These are phyloP conservation scores for Camelina laxa DNA, from an alignment of 345 rosid genomes.

Conservation along the genomic window DNA sequence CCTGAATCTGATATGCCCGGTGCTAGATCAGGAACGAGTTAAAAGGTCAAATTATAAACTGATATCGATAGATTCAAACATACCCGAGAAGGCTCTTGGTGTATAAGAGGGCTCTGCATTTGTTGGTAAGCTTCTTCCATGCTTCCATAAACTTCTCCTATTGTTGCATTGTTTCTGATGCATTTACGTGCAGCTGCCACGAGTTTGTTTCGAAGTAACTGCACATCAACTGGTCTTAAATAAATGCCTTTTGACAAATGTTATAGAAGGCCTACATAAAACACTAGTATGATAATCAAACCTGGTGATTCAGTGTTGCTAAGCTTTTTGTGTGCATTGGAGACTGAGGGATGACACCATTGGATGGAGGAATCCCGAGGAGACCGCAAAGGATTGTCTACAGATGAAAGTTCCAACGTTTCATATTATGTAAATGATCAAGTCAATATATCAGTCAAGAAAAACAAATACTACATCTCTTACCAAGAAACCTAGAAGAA, in stretches of 20 bases:
- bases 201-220: constrained; percentile 73
- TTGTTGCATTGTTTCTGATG: constrained; percentile 58
- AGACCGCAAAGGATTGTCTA: constrained; percentile 82
- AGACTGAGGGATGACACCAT: constrained; percentile 87
- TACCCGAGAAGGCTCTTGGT: constrained; percentile 71
- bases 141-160: constrained; percentile 69
- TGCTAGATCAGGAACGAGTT: constrained; percentile 7
- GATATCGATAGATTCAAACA: neutral
- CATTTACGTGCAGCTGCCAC: constrained; percentile 67
- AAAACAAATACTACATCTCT: constrained; percentile 18
- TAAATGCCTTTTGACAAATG: neutral
- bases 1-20: constrained; percentile 45
- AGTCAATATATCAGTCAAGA: constrained; percentile 22
- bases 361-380: constrained; percentile 78
- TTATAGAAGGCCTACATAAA: neutral
- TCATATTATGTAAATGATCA: constrained; percentile 10
- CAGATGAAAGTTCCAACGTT: neutral
- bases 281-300: constrained; percentile 26
- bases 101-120: constrained; percentile 71
- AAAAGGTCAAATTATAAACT: constrained; percentile 4
- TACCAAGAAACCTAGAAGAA: constrained; percentile 91
- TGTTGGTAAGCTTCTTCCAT: constrained; percentile 81
- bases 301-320: constrained; percentile 85
- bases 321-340: constrained; percentile 90
- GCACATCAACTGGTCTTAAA: constrained; percentile 24